These are phyloP conservation scores for Phaeolepiota aurea DNA, from an alignment of 768 basidiomycete genomes.

Conservation along the genomic window DNA sequence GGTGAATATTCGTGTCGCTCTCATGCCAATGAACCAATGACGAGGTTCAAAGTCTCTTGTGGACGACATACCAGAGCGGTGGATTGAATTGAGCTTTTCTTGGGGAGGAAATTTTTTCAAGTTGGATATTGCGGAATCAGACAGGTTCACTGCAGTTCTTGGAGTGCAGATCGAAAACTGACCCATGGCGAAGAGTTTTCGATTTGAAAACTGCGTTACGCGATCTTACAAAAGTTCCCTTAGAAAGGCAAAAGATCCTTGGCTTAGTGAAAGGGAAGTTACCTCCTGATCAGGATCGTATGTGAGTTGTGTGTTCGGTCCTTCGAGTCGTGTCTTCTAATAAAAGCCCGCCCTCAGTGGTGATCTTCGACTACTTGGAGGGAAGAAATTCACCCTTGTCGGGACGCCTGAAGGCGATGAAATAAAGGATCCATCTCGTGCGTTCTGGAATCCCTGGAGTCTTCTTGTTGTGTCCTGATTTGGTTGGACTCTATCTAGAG, in stretches of 20 bases:
- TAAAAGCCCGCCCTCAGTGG: constrained; percentile 25
- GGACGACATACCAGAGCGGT: constrained; percentile 27
- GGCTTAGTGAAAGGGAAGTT: constrained; percentile 80
- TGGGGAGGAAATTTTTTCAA: constrained; percentile 65
- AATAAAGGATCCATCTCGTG: constrained; percentile 71
- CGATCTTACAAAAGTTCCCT: constrained; percentile 68
- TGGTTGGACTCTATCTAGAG: constrained; percentile 26
- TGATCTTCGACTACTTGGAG: constrained; percentile 46
- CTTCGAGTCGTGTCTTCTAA: constrained; percentile 2
- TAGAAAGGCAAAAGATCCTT: constrained; percentile 81
- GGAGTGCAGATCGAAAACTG: neutral
- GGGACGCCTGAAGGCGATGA: constrained; percentile 84
- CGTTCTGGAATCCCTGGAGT: constrained; percentile 8
- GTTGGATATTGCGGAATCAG: constrained; percentile 68
- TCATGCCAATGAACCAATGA: too few relatives aligned
- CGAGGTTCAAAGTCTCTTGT: neutral
- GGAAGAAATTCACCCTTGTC: constrained; percentile 77
- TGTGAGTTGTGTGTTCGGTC: constrained; percentile 30
- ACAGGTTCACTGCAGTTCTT: constrained; percentile 38
- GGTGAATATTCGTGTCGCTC: neutral
- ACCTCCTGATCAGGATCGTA: constrained; percentile 63
- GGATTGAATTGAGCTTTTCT: constrained; percentile 60
- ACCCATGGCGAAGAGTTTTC: constrained; percentile 47
- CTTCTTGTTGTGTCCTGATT: neutral
- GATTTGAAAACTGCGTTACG: constrained; percentile 69